Conservation (phyloP, 2,329 filamentous ascomycete genomes). For the Parascedosporium putredinis region DNA sequence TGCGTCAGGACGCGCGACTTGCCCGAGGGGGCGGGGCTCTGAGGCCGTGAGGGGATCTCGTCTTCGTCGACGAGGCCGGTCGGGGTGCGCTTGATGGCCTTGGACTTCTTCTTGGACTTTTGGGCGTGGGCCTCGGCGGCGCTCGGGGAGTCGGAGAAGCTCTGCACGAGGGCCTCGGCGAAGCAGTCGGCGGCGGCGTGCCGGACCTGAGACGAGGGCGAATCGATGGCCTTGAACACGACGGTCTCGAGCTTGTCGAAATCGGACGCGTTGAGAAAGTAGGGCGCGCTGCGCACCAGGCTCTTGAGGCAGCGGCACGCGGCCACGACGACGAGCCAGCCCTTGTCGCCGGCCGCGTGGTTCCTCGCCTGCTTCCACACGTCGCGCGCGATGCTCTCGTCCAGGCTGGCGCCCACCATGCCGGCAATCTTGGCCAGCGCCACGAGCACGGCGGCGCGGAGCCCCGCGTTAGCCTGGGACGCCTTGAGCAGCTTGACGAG, state of each 20-base stretch:
- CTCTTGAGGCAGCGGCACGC: conserved; percentile 72
- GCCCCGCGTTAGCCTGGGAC: conserved; percentile 67
- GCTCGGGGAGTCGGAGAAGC: conserved; percentile 40
- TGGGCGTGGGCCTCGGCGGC: conserved; percentile 9
- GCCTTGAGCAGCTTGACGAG: conserved; percentile 72
- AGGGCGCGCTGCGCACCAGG: conserved; percentile 60
- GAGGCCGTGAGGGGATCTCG: conserved; percentile 54
- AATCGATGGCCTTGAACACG: conserved; percentile 81
- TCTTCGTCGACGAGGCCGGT: conserved; percentile 63
- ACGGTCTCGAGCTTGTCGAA: conserved; percentile 79
- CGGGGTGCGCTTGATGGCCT: conserved; percentile 43
- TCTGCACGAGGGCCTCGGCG: conserved; percentile 69
- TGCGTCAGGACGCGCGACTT: conserved; percentile 65
- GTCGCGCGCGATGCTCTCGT: conserved; percentile 78
- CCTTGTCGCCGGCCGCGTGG: conserved; percentile 69
- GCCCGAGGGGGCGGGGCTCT: conserved; percentile 59
- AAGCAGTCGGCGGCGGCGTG: conserved; percentile 81
- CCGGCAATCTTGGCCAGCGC: conserved; percentile 65
- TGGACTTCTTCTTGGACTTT: conserved; percentile 64
- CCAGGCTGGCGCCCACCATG: conserved; percentile 67
- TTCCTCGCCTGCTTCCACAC: conserved; percentile 86
- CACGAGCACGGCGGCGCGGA: conserved; percentile 68
- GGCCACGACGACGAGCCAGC: conserved; percentile 65
- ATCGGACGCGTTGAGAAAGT: conserved; percentile 80
- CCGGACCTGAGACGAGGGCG: conserved; percentile 60